phyloP scores from a whole-genome alignment of 2,329 filamentous ascomycete species.

The Neopestalotiopsis rosae region DNA sequence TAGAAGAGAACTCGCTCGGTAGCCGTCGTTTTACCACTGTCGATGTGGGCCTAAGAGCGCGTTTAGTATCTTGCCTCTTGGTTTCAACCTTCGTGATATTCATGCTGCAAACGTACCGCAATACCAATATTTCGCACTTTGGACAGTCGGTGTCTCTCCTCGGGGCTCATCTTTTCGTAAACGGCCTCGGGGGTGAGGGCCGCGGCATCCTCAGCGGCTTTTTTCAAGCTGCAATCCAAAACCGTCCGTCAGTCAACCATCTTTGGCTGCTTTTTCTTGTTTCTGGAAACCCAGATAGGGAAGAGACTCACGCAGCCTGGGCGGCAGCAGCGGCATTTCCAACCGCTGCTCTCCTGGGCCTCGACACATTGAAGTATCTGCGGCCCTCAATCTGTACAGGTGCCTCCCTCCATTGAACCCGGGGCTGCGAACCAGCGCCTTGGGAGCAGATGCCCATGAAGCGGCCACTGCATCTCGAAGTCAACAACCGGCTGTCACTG shows the following conservation, averaged over 20 bases:
- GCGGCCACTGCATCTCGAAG: conserved; percentile 37
- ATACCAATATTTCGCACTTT: conserved; percentile 97
- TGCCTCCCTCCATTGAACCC: conserved; percentile 38
- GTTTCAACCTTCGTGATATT: conserved; percentile 19
- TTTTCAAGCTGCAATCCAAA: conserved; percentile 42
- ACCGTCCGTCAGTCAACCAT: not conserved
- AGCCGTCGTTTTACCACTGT: conserved; percentile 96
- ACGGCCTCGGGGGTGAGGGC: conserved; percentile 64
- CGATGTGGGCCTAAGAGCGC: conserved; percentile 82
- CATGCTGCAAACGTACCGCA: conserved; percentile 64
- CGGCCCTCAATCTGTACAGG: conserved; percentile 38
- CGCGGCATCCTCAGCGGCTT: conserved; percentile 59
- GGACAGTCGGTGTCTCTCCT: conserved; percentile 78
- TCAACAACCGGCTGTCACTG: conserved; percentile 41
- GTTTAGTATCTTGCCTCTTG: not conserved
- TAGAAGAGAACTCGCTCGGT: conserved; percentile 98
- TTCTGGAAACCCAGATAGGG: not conserved
- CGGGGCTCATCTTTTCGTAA: conserved; percentile 79
- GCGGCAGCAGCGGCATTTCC: conserved; percentile 37
- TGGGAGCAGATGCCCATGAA: conserved; percentile 39
- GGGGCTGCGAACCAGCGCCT: conserved; percentile 31
- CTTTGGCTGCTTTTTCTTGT: no score
- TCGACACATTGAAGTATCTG: conserved; percentile 46
- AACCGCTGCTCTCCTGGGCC: conserved; percentile 37
- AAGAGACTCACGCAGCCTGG: conserved; percentile 42